These are phyloP conservation scores for Suillus fuscotomentosus DNA, from an alignment of 768 basidiomycete genomes.

Conservation along the genomic window DNA sequence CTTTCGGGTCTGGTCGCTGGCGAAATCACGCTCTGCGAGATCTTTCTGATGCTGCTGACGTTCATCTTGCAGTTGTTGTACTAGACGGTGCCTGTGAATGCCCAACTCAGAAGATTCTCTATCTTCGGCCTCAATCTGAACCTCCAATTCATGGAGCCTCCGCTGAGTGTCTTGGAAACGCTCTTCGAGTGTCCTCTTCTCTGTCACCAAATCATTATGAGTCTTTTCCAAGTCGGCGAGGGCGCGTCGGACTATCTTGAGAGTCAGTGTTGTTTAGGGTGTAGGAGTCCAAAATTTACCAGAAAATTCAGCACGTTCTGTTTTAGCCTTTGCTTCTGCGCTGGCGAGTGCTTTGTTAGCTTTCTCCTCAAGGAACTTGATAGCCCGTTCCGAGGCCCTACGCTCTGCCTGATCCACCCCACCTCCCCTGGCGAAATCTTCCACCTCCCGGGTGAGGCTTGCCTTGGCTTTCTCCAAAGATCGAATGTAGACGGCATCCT, in stretches of 20 bases:
- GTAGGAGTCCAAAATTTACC: constrained; percentile 35
- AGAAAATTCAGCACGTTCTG: constrained; percentile 63
- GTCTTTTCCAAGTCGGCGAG: constrained; percentile 62
- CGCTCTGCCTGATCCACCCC: constrained; percentile 68
- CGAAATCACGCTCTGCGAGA: constrained; percentile 75
- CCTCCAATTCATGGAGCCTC: constrained; percentile 57
- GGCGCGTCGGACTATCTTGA: constrained; percentile 51
- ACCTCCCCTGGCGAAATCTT: constrained; percentile 75
- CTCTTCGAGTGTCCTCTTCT: constrained; percentile 52
- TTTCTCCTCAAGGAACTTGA: constrained; percentile 59
- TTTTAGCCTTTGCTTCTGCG: constrained; percentile 65
- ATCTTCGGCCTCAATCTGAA: constrained; percentile 65
- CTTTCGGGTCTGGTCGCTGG: constrained; percentile 77
- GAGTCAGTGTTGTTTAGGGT: constrained; percentile 8
- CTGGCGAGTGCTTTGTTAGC: constrained; percentile 53
- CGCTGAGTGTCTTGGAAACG: constrained; percentile 49
- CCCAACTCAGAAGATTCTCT: constrained; percentile 65
- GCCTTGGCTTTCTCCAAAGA: constrained; percentile 84
- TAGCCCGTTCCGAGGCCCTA: constrained; percentile 67
- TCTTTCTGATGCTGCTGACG: constrained; percentile 78
- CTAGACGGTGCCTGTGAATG: constrained; percentile 62
- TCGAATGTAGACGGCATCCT: constrained; percentile 72
- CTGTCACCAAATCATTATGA: constrained; percentile 47
- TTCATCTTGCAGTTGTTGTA: constrained; percentile 76
- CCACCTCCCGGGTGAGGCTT: constrained; percentile 73